Conservation (phyloP, 2,329 filamentous ascomycete species). For the Shiraia bambusicola region DNA sequence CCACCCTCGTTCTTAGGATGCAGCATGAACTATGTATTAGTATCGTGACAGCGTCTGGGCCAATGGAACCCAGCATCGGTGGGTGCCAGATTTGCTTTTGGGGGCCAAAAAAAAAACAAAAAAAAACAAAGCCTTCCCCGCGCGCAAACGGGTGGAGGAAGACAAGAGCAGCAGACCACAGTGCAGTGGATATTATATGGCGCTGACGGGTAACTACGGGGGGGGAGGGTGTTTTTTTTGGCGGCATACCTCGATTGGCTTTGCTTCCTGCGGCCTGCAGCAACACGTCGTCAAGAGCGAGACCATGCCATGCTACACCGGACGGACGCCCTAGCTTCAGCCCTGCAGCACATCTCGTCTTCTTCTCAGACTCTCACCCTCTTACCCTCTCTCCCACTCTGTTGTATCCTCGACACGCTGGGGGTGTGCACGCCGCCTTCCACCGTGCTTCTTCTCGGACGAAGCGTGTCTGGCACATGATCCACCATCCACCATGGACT, state of each 20-base stretch:
- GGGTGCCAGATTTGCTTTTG: conserved; percentile 18
- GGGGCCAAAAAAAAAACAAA: conserved; percentile 32
- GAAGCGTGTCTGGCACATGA: conserved; percentile 27
- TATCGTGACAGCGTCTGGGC: conserved; percentile 6
- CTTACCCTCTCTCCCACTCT: conserved; percentile 6
- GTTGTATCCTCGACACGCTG: no score
- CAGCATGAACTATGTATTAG: conserved; percentile 12
- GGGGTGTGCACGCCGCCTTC: conserved; percentile 21
- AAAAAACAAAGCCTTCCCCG: no score
- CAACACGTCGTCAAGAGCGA: conserved; percentile 43
- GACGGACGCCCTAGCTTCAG: conserved; percentile 29
- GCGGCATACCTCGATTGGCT: conserved; percentile 40
- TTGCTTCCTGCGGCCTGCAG: conserved; percentile 32
- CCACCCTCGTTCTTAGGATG: conserved; percentile 19
- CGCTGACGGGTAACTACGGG: conserved; percentile 33
- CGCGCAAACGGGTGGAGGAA: conserved; percentile 23
- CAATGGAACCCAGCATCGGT: conserved; percentile 9
- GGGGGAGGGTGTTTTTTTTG: no score
- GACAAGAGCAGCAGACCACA: conserved; percentile 25
- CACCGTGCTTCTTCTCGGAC: conserved; percentile 19
- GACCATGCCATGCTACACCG: conserved; percentile 30
- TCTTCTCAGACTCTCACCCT: conserved; percentile 11
- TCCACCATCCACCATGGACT: conserved; percentile 40
- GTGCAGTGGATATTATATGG: conserved; percentile 39
- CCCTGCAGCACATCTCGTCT: conserved; percentile 26